phyloP scores from a whole-genome alignment of 179 eudicot species.

The Gypsophila paniculata region DNA sequence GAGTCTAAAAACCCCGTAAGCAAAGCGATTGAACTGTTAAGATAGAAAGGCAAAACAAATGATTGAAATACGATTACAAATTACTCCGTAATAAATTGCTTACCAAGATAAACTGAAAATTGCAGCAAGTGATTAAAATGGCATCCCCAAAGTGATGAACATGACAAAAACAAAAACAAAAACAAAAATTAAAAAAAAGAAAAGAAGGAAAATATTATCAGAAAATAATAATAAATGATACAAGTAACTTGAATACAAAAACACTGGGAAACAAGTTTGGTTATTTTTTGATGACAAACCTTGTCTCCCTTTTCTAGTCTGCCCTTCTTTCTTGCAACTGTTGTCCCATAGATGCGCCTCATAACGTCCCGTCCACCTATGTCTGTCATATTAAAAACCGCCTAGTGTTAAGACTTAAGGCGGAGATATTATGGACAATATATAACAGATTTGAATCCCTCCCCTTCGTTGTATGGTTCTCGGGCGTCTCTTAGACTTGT shows the following conservation, averaged over 20 bases:
- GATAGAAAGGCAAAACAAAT: not conserved
- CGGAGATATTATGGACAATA: too few species aligned
- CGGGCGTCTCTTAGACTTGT: too few species aligned
- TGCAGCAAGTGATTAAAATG: conserved; percentile 23
- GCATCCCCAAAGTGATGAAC: conserved; percentile 24
- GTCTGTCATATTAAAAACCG: conserved; percentile 26
- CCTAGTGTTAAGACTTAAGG: too few species aligned
- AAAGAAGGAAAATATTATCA: conserved; percentile 13
- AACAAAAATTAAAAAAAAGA: too few species aligned
- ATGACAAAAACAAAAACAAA: conserved; percentile 40
- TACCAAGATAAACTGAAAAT: conserved; percentile 59
- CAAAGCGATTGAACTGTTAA: too few species aligned
- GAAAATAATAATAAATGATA: conserved; percentile 1
- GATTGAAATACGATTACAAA: not conserved
- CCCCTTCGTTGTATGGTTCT: too few species aligned
- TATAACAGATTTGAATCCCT: too few species aligned
- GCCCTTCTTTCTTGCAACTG: conserved; percentile 73
- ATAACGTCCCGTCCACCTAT: conserved; percentile 78
- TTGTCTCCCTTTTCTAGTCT: conserved; percentile 71
- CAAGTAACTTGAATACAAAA: conserved; percentile 25
- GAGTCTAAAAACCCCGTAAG: too few species aligned
- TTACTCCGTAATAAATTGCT: conserved; percentile 23
- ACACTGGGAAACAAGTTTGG: not conserved
- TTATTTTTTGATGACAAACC: conserved; percentile 35
- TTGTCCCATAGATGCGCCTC: conserved; percentile 84